These are phyloP conservation scores for Podaxis sp. DNA, from an alignment of 768 basidiomycete species.

Conservation along the genomic window DNA sequence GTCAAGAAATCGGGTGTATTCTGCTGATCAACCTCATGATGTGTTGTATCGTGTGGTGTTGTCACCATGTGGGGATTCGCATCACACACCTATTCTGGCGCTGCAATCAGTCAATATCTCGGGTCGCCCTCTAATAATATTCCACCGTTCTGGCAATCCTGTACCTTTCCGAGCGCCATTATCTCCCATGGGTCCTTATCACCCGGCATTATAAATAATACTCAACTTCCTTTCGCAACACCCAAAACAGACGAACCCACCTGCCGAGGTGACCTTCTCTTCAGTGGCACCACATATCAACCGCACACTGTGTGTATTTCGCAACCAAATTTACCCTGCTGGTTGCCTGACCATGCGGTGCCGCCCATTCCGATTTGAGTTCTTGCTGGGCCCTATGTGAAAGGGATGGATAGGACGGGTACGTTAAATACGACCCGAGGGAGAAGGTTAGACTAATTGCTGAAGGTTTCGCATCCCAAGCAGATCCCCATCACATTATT, in stretches of 20 bases:
- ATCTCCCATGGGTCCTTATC: not conserved
- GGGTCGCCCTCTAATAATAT: not conserved
- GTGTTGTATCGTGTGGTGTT: too few species aligned
- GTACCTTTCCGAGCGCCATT: not conserved
- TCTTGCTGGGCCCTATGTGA: not conserved
- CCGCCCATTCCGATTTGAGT: not conserved
- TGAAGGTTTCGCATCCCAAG: not conserved
- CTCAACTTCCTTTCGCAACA: not conserved
- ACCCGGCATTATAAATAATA: conserved; percentile 16
- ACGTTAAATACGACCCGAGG: not conserved
- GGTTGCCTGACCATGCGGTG: conserved; percentile 1
- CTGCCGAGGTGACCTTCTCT: not conserved
- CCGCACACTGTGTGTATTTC: not conserved
- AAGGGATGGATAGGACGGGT: not conserved
- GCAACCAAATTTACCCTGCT: not conserved
- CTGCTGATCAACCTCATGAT: too few species aligned
- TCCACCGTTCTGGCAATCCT: not conserved
- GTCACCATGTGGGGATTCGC: too few species aligned
- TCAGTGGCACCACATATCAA: not conserved
- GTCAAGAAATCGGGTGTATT: not conserved
- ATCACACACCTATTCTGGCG: too few species aligned
- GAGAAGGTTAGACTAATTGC: not conserved
- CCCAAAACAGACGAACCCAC: not conserved
- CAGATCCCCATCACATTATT: not conserved
- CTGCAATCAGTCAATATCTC: too few species aligned